phyloP scores from a whole-genome alignment of 2,329 filamentous ascomycete genomes.

The Ophiostoma populinum region DNA sequence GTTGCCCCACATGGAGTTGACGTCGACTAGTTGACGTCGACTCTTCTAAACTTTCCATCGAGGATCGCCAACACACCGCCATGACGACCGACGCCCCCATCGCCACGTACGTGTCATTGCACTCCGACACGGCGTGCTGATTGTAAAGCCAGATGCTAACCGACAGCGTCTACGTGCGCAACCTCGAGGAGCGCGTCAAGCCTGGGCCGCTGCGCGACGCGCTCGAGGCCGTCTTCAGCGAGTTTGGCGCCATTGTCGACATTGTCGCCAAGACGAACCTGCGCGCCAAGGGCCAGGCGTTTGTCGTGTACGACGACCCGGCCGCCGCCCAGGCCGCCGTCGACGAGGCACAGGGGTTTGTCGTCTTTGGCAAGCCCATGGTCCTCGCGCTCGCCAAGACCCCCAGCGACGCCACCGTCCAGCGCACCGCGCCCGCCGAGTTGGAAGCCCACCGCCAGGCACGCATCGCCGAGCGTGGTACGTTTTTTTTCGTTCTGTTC shows the following conservation, averaged over 20 bases:
- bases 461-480: conserved; percentile 79
- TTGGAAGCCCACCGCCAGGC: conserved; percentile 75
- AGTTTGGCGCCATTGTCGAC: conserved; percentile 70
- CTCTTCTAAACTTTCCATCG: too few species aligned
- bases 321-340: conserved; percentile 68
- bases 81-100: conserved; percentile 28
- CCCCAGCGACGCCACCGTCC: conserved; percentile 73
- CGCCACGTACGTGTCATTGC: conserved; percentile 60
- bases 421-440: conserved; percentile 54
- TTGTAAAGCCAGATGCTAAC: conserved; percentile 1
- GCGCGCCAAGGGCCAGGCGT: conserved; percentile 87
- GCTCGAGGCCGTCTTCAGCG: conserved; percentile 62
- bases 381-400: conserved; percentile 65
- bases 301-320: conserved; percentile 74
- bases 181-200: conserved; percentile 86
- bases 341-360: conserved; percentile 81
- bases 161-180: conserved; percentile 50
- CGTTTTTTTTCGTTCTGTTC: neutral
- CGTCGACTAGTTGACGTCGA: too few species aligned
- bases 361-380: conserved; percentile 85
- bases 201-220: conserved; percentile 57
- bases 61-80: neutral
- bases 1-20: too few species aligned
- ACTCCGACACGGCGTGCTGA: conserved; percentile 20
- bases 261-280: conserved; percentile 61